Evolutionary conservation across 768 basidiomycete genomes (phyloP).

Genomic region (Boletus vinaceobasis): DNA sequence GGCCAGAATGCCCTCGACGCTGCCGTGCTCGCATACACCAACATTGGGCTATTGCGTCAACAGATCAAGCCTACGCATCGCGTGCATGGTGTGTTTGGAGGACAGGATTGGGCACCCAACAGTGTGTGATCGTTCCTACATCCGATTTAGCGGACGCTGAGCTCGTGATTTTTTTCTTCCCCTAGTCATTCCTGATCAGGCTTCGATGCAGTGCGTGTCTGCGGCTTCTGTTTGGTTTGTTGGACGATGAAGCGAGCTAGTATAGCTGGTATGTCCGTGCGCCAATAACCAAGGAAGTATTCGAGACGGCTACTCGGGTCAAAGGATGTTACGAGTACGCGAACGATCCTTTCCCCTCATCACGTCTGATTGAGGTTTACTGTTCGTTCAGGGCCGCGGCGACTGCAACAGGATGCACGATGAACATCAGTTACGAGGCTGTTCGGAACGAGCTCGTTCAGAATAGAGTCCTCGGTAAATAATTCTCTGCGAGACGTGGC

Average conservation of each 20-base stretch:
- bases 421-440: conserved; percentile 38
- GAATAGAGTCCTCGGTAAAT: conserved; percentile 57
- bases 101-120: conserved; percentile 70
- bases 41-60: conserved; percentile 75
- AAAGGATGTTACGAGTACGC: conserved; percentile 68
- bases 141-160: background rate
- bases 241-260: background rate
- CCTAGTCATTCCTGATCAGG: conserved; percentile 78
- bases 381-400: conserved; percentile 51
- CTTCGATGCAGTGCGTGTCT: conserved; percentile 60
- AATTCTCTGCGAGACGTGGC: background rate
- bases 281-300: conserved; percentile 58
- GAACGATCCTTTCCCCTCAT: background rate
- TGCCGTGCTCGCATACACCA: conserved; percentile 77
- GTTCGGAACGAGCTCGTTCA: conserved; percentile 58
- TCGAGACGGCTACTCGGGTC: conserved; percentile 58
- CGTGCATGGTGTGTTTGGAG: conserved; percentile 77
- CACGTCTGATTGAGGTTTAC: background rate
- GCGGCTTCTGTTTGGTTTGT: background rate
- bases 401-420: conserved; percentile 60
- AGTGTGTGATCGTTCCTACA: conserved; percentile 39
- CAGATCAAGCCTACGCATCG: conserved; percentile 75
- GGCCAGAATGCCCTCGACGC: conserved; percentile 83
- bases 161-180: background rate
- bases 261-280: conserved; percentile 73